Percentiles rank a stretch among this genome's conserved stretches.
phyloP scores from a whole-genome alignment of 1,139 yeast genomes.

The Williopsis jadinii region DNA sequence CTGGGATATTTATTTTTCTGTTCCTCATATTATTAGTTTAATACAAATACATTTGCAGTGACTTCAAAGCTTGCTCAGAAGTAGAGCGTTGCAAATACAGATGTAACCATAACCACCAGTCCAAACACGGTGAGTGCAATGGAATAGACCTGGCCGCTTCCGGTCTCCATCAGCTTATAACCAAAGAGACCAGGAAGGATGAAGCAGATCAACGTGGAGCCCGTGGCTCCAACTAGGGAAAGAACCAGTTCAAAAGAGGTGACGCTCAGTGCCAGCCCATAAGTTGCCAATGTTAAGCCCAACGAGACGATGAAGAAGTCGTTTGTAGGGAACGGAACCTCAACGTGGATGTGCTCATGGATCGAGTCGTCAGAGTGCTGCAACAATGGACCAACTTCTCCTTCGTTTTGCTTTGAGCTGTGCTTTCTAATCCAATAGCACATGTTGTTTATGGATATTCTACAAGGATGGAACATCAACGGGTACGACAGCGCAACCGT shows the following conservation, averaged over 20 bases:
- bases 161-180: slow-evolving; percentile 51
- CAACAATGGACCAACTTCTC: neutral
- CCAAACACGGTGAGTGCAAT: slow-evolving; percentile 69
- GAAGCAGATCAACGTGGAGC: slow-evolving; percentile 89
- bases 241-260: slow-evolving; percentile 76
- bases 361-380: neutral
- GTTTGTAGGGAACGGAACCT: slow-evolving; percentile 44
- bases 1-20: too few relatives aligned
- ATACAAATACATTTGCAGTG: too few relatives aligned
- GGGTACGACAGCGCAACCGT: slow-evolving; percentile 89
- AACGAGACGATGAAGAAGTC: slow-evolving; percentile 45
- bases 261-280: slow-evolving; percentile 62
- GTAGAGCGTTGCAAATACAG: slow-evolving; percentile 61
- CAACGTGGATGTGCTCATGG: slow-evolving; percentile 1
- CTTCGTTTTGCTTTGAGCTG: slow-evolving; percentile 6
- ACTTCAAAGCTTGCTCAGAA: neutral
- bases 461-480: slow-evolving; percentile 85
- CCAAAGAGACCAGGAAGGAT: slow-evolving; percentile 91
- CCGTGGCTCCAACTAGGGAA: slow-evolving; percentile 92
- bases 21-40: too few relatives aligned
- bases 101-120: slow-evolving; percentile 62
- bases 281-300: slow-evolving; percentile 38
- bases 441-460: slow-evolving; percentile 78
- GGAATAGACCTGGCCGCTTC: slow-evolving; percentile 48
- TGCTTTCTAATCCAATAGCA: slow-evolving; percentile 39